These are phyloP conservation scores for Ustulina deusta DNA, from an alignment of 2,329 filamentous ascomycete species.

Conservation along the genomic window DNA sequence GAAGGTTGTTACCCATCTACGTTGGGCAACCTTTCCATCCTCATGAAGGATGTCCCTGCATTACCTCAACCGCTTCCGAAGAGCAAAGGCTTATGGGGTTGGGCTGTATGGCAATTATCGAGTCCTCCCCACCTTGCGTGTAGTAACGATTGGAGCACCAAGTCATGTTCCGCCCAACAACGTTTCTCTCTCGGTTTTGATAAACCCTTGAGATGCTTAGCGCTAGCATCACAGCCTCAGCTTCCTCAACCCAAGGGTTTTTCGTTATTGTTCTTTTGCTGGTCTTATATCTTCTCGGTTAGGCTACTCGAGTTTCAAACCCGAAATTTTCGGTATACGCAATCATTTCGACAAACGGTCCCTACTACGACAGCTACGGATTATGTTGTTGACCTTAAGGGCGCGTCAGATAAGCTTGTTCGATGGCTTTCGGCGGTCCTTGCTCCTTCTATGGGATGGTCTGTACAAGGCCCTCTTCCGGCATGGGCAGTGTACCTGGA, in stretches of 20 bases:
- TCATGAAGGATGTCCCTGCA: constrained; percentile 15
- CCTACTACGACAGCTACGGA: background rate
- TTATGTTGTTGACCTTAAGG: constrained; percentile 4
- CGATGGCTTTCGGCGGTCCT: constrained; percentile 4
- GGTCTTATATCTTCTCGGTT: background rate
- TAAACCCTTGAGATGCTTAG: constrained; percentile 14
- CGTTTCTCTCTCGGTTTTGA: background rate
- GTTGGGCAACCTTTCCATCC: background rate
- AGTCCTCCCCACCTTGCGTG: background rate
- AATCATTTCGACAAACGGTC: background rate
- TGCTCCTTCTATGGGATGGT: background rate
- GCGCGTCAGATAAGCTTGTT: background rate
- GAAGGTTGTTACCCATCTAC: constrained; percentile 7
- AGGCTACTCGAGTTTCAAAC: background rate
- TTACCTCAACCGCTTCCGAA: constrained; percentile 7
- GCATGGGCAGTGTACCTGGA: constrained; percentile 4
- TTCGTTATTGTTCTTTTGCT: background rate
- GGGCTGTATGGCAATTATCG: constrained; percentile 9
- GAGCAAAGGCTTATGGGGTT: background rate
- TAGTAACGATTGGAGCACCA: constrained; percentile 2
- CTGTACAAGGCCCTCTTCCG: background rate
- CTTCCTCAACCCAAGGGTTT: constrained; percentile 3
- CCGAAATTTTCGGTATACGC: constrained; percentile 1
- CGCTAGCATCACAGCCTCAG: background rate
- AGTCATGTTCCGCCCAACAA: background rate